Evolutionary conservation across 208 protist species (phyloP).

Genomic region (Entamoeba invadens): DNA sequence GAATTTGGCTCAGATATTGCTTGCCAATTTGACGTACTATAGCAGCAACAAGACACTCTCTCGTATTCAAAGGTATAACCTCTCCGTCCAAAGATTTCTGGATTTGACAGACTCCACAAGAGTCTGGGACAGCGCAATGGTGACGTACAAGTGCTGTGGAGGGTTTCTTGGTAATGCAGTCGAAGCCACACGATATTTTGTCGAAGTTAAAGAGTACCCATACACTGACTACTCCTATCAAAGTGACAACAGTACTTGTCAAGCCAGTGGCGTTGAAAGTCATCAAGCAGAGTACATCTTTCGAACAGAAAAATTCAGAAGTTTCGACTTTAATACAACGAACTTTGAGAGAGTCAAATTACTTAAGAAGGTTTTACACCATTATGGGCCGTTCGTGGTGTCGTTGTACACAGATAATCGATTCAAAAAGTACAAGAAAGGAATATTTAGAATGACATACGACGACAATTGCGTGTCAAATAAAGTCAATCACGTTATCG

Average conservation of each 20-base stretch:
- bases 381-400: background rate
- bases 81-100: background rate
- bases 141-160: background rate
- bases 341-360: background rate
- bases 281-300: background rate
- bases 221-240: background rate
- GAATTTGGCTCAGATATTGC: background rate
- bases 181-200: background rate
- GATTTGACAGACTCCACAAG: background rate
- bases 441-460: background rate
- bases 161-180: background rate
- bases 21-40: background rate
- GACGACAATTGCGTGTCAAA: background rate
- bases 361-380: background rate
- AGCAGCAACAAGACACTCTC: too few species aligned
- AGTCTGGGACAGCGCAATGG: background rate
- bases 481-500: conserved; percentile 35
- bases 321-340: background rate
- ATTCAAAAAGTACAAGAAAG: background rate
- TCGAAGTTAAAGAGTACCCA: background rate
- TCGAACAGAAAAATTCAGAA: background rate
- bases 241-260: background rate
- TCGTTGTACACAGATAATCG: background rate
- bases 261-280: background rate
- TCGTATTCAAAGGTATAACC: background rate